Evolutionary conservation across 2,329 filamentous ascomycete genomes (phyloP).

Genomic region (Cercospora nicotianae): DNA sequence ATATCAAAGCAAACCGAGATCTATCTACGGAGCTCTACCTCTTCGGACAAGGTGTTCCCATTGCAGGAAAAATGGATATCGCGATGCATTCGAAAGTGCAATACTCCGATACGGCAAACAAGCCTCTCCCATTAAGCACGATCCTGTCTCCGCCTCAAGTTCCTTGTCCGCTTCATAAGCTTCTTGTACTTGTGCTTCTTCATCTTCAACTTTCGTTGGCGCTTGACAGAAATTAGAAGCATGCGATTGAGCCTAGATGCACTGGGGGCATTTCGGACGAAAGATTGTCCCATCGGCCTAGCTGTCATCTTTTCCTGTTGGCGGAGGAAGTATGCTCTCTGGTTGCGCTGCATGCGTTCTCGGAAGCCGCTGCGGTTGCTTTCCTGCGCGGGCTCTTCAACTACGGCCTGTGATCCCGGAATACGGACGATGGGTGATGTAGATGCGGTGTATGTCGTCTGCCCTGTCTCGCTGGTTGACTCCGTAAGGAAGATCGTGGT

Average conservation of each 20-base stretch:
- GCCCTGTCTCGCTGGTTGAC: slow-evolving; percentile 52
- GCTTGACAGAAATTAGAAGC: slow-evolving; percentile 84
- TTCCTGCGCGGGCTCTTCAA: slow-evolving; percentile 18
- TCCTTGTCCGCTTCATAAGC: slow-evolving; percentile 88
- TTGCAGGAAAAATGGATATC: background rate
- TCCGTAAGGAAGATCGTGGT: slow-evolving; percentile 55
- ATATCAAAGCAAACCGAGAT: background rate
- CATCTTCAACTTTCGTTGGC: slow-evolving; percentile 95
- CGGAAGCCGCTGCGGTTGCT: slow-evolving; percentile 56
- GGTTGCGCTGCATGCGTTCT: slow-evolving; percentile 67
- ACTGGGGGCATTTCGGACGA: slow-evolving; percentile 26
- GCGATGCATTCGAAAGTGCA: background rate
- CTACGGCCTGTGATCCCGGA: slow-evolving; percentile 38
- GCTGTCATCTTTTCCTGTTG: slow-evolving; percentile 24
- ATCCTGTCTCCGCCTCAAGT: slow-evolving; percentile 78
- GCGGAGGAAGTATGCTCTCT: slow-evolving; percentile 49
- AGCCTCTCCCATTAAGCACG: slow-evolving; percentile 24
- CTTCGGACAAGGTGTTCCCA: background rate
- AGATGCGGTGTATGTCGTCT: slow-evolving; percentile 54
- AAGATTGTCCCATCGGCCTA: slow-evolving; percentile 7
- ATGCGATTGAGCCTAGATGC: slow-evolving; percentile 50
- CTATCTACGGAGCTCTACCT: background rate
- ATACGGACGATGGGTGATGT: slow-evolving; percentile 52
- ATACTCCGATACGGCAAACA: background rate
- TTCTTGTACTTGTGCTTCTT: slow-evolving; percentile 99